Conservation (phyloP, 352 stramenopile genomes). For the Phytopythium montanum region DNA sequence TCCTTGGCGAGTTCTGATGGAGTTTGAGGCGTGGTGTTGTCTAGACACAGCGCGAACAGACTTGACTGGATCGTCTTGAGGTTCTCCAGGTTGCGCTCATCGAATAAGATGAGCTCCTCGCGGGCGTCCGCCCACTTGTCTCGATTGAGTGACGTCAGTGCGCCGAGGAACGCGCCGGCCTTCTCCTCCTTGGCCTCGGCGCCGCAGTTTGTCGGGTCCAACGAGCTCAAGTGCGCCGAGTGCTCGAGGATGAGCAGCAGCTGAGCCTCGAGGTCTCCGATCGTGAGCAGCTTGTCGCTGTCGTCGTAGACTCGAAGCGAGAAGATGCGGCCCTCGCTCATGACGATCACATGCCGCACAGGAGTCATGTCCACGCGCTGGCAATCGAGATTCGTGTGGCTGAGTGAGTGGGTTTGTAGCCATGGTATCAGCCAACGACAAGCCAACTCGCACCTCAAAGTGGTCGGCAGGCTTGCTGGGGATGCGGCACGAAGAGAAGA, state of each 20-base stretch:
- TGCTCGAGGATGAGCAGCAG: slow-evolving; percentile 49
- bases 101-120: slow-evolving; percentile 49
- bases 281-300: slow-evolving; percentile 41
- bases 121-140: slow-evolving; percentile 87
- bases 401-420: too few species aligned
- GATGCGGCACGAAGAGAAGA: slow-evolving; percentile 92
- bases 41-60: slow-evolving; percentile 88
- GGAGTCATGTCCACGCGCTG: slow-evolving; percentile 29
- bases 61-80: slow-evolving; percentile 87
- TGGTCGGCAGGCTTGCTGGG: slow-evolving; percentile 46
- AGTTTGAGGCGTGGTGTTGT: slow-evolving; percentile 44
- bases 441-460: slow-evolving; percentile 29
- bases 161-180: slow-evolving; percentile 58
- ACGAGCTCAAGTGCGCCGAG: slow-evolving; percentile 32
- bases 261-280: slow-evolving; percentile 61
- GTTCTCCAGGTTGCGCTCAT: slow-evolving; percentile 45
- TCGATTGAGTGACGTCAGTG: slow-evolving; percentile 85
- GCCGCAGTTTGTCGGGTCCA: slow-evolving; percentile 10
- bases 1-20: slow-evolving; percentile 45
- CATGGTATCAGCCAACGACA: neutral
- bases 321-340: slow-evolving; percentile 55
- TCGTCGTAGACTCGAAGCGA: slow-evolving; percentile 45
- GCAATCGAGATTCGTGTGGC: neutral
- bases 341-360: slow-evolving; percentile 43
- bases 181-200: slow-evolving; percentile 19